phyloP scores from a whole-genome alignment of 345 rosid genomes.

The Turnera subulata region DNA sequence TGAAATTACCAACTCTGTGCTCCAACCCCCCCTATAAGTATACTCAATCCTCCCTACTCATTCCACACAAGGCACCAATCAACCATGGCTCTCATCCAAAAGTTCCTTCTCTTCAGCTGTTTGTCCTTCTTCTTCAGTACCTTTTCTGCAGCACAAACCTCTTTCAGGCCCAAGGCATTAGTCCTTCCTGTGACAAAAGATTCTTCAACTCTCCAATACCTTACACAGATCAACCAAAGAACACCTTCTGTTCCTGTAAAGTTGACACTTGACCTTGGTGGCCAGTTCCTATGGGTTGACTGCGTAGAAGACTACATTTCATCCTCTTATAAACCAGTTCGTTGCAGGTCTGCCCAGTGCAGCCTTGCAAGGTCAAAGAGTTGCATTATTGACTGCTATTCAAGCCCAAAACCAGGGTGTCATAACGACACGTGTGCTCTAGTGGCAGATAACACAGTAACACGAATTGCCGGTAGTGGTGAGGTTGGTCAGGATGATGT shows the following conservation, averaged over 20 bases:
- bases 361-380: slow-evolving; percentile 6
- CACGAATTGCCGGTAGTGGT: background rate
- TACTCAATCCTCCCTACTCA: too few species aligned
- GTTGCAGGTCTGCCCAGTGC: slow-evolving; percentile 23
- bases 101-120: background rate
- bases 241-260: slow-evolving; percentile 17
- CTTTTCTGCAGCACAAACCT: background rate
- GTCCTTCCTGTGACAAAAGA: slow-evolving; percentile 23
- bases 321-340: slow-evolving; percentile 16
- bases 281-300: slow-evolving; percentile 19
- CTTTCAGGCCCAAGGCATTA: slow-evolving; percentile 14
- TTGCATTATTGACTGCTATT: slow-evolving; percentile 8
- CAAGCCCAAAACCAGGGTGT: slow-evolving; percentile 8
- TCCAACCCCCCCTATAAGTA: too few species aligned
- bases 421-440: slow-evolving; percentile 1
- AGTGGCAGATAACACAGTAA: slow-evolving; percentile 10
- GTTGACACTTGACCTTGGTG: slow-evolving; percentile 16
- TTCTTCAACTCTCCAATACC: slow-evolving; percentile 17
- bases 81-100: background rate
- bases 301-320: slow-evolving; percentile 10
- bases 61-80: slow-evolving; percentile 2
- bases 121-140: background rate
- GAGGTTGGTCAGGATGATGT: slow-evolving; percentile 12
- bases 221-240: slow-evolving; percentile 26
- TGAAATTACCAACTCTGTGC: too few species aligned